phyloP scores from a whole-genome alignment of 768 basidiomycete species.

The Saitozyma podzolica region DNA sequence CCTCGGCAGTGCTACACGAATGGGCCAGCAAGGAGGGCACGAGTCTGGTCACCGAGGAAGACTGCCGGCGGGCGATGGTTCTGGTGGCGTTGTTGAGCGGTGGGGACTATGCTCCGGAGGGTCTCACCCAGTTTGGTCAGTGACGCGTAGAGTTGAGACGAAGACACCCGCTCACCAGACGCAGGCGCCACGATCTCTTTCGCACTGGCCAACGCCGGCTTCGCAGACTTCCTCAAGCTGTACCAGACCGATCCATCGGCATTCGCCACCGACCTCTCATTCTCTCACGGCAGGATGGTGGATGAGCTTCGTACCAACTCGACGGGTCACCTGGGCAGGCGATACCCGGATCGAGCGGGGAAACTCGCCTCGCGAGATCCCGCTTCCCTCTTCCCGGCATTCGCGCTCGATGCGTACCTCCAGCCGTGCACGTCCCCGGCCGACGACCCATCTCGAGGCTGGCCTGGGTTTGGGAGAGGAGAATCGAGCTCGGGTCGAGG shows the following conservation, averaged over 20 bases:
- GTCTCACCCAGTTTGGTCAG: conserved; percentile 45
- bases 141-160: not conserved
- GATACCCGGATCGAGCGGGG: conserved; percentile 63
- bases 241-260: conserved; percentile 17
- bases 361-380: conserved; percentile 68
- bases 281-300: conserved; percentile 19
- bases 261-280: conserved; percentile 13
- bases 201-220: conserved; percentile 76
- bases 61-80: conserved; percentile 66
- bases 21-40: conserved; percentile 65
- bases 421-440: conserved; percentile 62
- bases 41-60: conserved; percentile 56
- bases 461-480: conserved; percentile 47
- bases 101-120: conserved; percentile 77
- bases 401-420: conserved; percentile 74
- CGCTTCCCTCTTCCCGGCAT: conserved; percentile 69
- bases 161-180: not conserved
- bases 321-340: conserved; percentile 61
- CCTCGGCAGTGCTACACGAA: conserved; percentile 63
- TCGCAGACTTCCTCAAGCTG: conserved; percentile 58
- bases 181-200: conserved; percentile 62
- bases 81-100: conserved; percentile 83
- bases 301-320: conserved; percentile 57
- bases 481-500: conserved; percentile 12
- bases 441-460: conserved; percentile 25